These are phyloP conservation scores for Baorangia bicolor DNA, from an alignment of 768 basidiomycete genomes.

Conservation along the genomic window DNA sequence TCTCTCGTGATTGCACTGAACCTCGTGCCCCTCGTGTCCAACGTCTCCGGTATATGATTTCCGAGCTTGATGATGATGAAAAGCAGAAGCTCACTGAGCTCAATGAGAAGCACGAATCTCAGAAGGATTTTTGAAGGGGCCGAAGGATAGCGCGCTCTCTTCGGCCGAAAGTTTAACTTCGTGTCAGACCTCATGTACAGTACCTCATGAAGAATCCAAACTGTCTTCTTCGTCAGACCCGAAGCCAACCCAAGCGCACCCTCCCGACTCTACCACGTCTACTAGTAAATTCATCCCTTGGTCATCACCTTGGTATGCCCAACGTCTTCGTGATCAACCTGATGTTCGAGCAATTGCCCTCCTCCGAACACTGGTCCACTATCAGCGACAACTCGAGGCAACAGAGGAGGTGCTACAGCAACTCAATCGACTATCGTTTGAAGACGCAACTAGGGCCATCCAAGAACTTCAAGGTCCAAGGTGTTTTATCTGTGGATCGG, in stretches of 20 bases:
- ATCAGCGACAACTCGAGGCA: neutral
- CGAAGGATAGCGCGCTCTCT: neutral
- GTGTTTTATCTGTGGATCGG: too few species aligned
- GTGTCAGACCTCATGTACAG: neutral
- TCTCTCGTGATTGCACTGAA: neutral
- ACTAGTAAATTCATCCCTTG: neutral
- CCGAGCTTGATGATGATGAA: neutral
- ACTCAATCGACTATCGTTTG: neutral
- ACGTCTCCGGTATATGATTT: neutral
- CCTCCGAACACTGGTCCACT: neutral
- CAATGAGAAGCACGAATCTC: neutral
- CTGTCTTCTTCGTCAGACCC: too few species aligned
- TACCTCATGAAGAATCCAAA: neutral
- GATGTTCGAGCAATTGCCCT: neutral
- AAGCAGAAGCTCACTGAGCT: too few species aligned
- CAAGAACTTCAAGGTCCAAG: too few species aligned
- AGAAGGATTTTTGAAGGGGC: slow-evolving; percentile 4
- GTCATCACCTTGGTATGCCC: slow-evolving; percentile 5
- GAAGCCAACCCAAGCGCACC: neutral
- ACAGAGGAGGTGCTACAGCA: neutral
- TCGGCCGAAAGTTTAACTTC: neutral
- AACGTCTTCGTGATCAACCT: neutral
- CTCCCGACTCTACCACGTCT: too few species aligned
- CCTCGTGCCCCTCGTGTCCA: neutral
- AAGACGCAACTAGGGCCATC: too few species aligned